Base-by-base conservation (phyloP, 176 grass and related monocot genomes). In the Aegilops umbellulata region DNA sequence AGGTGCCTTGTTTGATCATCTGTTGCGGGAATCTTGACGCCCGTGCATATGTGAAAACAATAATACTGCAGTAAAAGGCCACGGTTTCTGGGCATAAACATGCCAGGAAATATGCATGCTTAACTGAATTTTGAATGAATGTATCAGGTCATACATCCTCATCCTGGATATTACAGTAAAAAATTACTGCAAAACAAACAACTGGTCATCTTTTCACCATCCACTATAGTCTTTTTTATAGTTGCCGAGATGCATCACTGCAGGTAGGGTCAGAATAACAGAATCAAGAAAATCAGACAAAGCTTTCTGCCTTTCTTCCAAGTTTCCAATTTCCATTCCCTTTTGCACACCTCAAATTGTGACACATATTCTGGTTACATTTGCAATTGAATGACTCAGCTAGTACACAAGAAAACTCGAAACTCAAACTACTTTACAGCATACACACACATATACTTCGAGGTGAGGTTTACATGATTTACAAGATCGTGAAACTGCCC, bases 221-320 rank as follows among this genome's bases (percentile, higher is more conserved):
- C 3, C 6, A 5, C 26, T 7, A 27, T 29, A 27, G 8, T 26
- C 9, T 16, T 36, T 55, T 1, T 49, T 49, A 39, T 60, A 63
- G 30, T 41, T 3, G 14, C 73, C 12, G 3, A 6, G 4, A 38
- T 6, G 42, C 72, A 12, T 25, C 60, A 35, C 82, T 81, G 87
- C 82, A 67, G 36, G 76, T 85, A 77, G 87, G 75, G 26, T 38
- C 46, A 20, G 20, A 69, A 26, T 60, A n/a, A 8, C n/a, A 63
- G 8, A 17, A 51, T 22, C 10, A 64, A 63, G 10, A 42, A 25
- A 10, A 24, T 9, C 36, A 38, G 2, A 31, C 20, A 24, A 2
- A 6, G 2, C 12, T 19, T 26, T 4, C 39, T 17, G 34, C 13
- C 4, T 19, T 39, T 20, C 60, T 8, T 53, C 22, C 8, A 77